phyloP scores from a whole-genome alignment of 345 rosid genomes.

The Salix viminalis region DNA sequence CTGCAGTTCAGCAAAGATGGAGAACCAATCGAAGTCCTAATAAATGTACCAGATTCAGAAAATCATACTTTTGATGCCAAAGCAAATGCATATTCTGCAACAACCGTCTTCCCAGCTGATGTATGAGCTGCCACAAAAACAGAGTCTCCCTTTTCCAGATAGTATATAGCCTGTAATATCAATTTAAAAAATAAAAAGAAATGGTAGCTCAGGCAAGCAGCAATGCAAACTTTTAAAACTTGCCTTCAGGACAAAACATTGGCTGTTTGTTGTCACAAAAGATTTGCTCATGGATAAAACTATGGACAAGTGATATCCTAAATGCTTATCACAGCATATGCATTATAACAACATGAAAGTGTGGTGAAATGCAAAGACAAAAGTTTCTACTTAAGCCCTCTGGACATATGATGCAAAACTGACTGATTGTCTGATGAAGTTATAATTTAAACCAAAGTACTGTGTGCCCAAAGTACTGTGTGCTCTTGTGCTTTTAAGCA shows the following conservation, averaged over 20 bases:
- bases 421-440: not conserved
- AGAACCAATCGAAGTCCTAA: not conserved
- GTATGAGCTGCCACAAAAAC: slow-evolving; percentile 98
- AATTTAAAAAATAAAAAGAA: not conserved
- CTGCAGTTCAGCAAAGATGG: not conserved
- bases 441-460: not conserved
- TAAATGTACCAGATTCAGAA: slow-evolving; percentile 9
- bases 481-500: not conserved
- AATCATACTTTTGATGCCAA: slow-evolving; percentile 77
- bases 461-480: not conserved
- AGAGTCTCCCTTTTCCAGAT: slow-evolving; percentile 88
- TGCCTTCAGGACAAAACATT: not conserved
- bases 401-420: not conserved
- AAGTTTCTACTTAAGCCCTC: not conserved
- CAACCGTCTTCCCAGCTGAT: slow-evolving; percentile 97
- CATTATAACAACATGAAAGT: not conserved
- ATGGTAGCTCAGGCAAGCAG: slow-evolving; percentile 1
- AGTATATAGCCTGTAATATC: slow-evolving; percentile 71
- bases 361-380: not conserved
- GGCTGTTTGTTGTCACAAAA: not conserved
- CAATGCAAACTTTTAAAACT: not conserved
- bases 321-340: not conserved
- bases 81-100: slow-evolving; percentile 98
- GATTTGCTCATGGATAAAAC: slow-evolving; percentile 2
- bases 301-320: not conserved